phyloP scores from a whole-genome alignment of 2,329 filamentous ascomycete species.

The Rhynchosporium agropyri region DNA sequence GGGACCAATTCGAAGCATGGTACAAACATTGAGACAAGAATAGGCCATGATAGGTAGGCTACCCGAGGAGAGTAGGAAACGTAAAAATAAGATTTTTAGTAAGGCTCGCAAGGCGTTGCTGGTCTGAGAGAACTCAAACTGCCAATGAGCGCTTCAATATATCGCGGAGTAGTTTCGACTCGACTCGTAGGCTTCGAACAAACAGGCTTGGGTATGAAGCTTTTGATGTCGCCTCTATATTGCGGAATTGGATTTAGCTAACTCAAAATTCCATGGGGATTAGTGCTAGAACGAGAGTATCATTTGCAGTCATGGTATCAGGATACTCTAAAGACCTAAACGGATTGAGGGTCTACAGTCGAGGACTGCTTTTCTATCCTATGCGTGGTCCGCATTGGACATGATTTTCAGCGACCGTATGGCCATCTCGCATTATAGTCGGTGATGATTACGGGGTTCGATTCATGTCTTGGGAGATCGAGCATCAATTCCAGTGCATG shows the following conservation, averaged over 20 bases:
- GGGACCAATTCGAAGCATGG: constrained; percentile 22
- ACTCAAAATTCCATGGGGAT: background rate
- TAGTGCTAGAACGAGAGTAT: background rate
- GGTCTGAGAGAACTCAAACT: background rate
- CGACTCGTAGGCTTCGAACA: background rate
- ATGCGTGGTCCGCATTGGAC: background rate
- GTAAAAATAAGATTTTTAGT: background rate
- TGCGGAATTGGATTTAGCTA: background rate
- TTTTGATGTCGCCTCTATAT: background rate
- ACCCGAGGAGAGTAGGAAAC: background rate
- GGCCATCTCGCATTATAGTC: background rate
- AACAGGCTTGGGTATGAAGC: background rate
- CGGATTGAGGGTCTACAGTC: too few relatives aligned
- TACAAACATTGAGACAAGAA: constrained; percentile 25
- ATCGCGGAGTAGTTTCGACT: background rate
- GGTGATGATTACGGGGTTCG: constrained; percentile 7
- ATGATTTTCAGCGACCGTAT: background rate
- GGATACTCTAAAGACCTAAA: background rate
- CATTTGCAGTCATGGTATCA: background rate
- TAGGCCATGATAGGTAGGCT: constrained; percentile 14
- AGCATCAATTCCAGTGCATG: constrained; percentile 22
- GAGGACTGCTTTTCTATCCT: background rate
- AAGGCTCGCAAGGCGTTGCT: background rate
- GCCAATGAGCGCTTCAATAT: constrained; percentile 7
- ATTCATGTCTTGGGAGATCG: constrained; percentile 14